phyloP scores from a whole-genome alignment of 2,329 filamentous ascomycete genomes.

The Cytospora schulzeri region DNA sequence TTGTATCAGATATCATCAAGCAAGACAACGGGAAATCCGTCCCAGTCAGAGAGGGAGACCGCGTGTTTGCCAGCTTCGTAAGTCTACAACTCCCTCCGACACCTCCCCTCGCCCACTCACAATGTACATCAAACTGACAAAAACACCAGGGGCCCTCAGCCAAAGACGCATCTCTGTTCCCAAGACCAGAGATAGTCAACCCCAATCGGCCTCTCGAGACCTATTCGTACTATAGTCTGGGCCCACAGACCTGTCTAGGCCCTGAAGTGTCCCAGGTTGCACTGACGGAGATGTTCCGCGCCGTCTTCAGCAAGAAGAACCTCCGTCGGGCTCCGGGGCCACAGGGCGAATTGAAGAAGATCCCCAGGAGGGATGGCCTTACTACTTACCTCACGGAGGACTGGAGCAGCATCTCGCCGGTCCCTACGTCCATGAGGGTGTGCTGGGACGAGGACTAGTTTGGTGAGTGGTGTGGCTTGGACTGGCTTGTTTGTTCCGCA shows the following conservation, averaged over 20 bases:
- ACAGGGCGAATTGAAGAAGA: slow-evolving; percentile 69
- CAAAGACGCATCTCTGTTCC: slow-evolving; percentile 43
- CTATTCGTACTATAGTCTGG: slow-evolving; percentile 67
- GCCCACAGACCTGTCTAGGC: slow-evolving; percentile 65
- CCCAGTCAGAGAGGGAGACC: slow-evolving; percentile 56
- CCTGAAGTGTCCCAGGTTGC: slow-evolving; percentile 62
- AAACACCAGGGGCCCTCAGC: slow-evolving; percentile 46
- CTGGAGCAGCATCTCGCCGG: slow-evolving; percentile 46
- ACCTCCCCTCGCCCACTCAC: not conserved
- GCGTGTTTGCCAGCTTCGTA: slow-evolving; percentile 66
- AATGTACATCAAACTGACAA: not conserved
- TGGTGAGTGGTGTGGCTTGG: too few relatives aligned
- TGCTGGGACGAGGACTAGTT: slow-evolving; percentile 34
- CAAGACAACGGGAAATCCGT: slow-evolving; percentile 57
- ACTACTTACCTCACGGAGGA: slow-evolving; percentile 68
- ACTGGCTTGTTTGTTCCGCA: not conserved
- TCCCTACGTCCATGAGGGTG: slow-evolving; percentile 41
- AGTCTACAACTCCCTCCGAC: slow-evolving; percentile 29
- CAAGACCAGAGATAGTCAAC: slow-evolving; percentile 49
- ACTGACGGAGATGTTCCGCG: slow-evolving; percentile 68
- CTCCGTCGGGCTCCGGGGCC: slow-evolving; percentile 63
- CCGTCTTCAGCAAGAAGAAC: slow-evolving; percentile 62
- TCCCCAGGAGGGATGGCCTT: slow-evolving; percentile 56
- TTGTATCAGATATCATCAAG: slow-evolving; percentile 46
- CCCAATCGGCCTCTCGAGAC: slow-evolving; percentile 63